Conservation (phyloP, 2,329 filamentous ascomycete genomes). For the Aotearoamyces nothofagi region DNA sequence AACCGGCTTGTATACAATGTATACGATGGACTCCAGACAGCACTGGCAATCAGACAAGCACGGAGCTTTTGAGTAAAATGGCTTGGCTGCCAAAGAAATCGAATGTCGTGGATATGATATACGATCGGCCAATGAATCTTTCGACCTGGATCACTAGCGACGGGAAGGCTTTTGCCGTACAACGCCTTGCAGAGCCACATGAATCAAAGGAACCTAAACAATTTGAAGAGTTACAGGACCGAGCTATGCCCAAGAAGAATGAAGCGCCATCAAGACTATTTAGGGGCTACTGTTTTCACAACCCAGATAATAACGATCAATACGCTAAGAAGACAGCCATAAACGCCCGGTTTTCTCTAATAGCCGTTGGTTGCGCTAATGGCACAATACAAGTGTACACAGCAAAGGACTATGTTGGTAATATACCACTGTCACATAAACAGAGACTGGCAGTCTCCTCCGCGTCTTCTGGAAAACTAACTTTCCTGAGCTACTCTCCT, state of each 20-base stretch:
- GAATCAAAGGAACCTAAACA: conserved; percentile 19
- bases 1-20: conserved; percentile 89
- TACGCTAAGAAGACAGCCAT: conserved; percentile 64
- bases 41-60: conserved; percentile 70
- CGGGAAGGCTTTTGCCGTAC: conserved; percentile 81
- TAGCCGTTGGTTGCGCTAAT: conserved; percentile 71
- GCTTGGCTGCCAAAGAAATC: conserved; percentile 68
- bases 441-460: conserved; percentile 55
- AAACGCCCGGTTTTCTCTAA: conserved; percentile 87
- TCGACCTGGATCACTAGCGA: conserved; percentile 84
- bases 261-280: conserved; percentile 50
- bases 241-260: no score
- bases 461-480: conserved; percentile 53
- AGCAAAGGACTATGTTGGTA: conserved; percentile 83
- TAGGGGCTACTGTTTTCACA: conserved; percentile 82
- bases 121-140: conserved; percentile 93
- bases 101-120: conserved; percentile 69
- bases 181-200: conserved; percentile 41
- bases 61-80: conserved; percentile 80
- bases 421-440: conserved; percentile 75
- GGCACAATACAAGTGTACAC: conserved; percentile 81
- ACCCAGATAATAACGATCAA: conserved; percentile 41
- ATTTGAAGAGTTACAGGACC: no score
- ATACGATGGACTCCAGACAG: conserved; percentile 87
- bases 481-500: conserved; percentile 71